A percentile compares a stretch with the other conserved stretches of the same genome.
These are phyloP conservation scores for Taphrina populina DNA, from an alignment of 1,139 yeast genomes.

Conservation along the genomic window DNA sequence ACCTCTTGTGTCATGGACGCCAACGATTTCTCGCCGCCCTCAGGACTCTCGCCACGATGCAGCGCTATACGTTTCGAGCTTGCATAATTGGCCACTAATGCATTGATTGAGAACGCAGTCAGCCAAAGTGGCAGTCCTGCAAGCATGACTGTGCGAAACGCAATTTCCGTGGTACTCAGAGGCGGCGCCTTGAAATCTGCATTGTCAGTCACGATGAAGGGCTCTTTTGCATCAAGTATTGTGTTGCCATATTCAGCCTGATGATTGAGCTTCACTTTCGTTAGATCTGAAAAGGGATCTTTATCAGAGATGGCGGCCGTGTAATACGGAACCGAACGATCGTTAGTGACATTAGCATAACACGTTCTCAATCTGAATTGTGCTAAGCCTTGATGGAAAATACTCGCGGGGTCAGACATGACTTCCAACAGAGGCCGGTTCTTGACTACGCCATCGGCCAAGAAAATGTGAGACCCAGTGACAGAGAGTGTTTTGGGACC, in stretches of 20 bases:
- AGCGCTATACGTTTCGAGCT: conserved; percentile 16
- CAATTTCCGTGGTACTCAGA: conserved; percentile 27
- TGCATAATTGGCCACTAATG: conserved; percentile 21
- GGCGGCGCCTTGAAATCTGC: conserved; percentile 6
- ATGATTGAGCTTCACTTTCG: conserved; percentile 38
- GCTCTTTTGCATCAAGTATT: conserved; percentile 16
- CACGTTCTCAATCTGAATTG: conserved; percentile 58
- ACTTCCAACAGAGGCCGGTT: conserved; percentile 45
- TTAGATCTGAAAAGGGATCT: conserved; percentile 51
- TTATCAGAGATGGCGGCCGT: conserved; percentile 53
- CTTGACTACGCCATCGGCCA: conserved; percentile 48
- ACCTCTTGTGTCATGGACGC: conserved; percentile 23
- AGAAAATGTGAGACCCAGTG: conserved; percentile 72
- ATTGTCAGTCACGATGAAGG: background rate
- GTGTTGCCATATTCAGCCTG: conserved; percentile 38
- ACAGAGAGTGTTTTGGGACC: conserved; percentile 69
- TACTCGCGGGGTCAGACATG: conserved; percentile 57
- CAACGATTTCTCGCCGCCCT: background rate
- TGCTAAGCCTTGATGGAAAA: conserved; percentile 57
- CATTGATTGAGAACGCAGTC: conserved; percentile 16
- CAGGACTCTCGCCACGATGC: conserved; percentile 3
- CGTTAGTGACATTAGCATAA: conserved; percentile 75
- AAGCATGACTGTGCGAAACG: conserved; percentile 24
- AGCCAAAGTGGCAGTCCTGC: conserved; percentile 35
- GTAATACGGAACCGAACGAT: conserved; percentile 61